These are phyloP conservation scores for Neurospora sp. DNA, from an alignment of 495 filamentous ascomycete species.

Conservation along the genomic window DNA sequence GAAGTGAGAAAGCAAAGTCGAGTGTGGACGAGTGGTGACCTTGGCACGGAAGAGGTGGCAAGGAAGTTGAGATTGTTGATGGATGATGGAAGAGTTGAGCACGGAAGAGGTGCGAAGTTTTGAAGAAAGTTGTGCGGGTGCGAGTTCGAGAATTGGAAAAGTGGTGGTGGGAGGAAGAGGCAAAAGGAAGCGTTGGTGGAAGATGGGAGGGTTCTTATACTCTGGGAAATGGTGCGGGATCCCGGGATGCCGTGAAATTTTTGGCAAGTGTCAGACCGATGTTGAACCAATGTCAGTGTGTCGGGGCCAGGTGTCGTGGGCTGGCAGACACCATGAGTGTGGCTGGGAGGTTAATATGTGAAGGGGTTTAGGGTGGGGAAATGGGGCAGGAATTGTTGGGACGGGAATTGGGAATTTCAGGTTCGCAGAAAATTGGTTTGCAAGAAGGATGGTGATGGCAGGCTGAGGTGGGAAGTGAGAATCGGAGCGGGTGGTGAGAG, in stretches of 20 bases:
- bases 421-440: not conserved
- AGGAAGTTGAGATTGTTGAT: not conserved
- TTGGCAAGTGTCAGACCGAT: not conserved
- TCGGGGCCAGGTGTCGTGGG: not conserved
- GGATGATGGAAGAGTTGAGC: not conserved
- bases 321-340: not conserved
- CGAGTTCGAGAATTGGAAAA: not conserved
- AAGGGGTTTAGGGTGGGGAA: not conserved
- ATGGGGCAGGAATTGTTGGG: not conserved
- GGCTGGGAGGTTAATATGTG: not conserved
- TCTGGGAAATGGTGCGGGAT: not conserved
- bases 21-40: not conserved
- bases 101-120: not conserved
- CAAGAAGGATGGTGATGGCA: not conserved
- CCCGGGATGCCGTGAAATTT: not conserved
- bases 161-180: not conserved
- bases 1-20: not conserved
- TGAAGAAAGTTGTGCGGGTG: not conserved
- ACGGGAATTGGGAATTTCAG: not conserved
- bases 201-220: not conserved
- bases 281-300: not conserved
- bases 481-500: not conserved
- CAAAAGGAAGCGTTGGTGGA: not conserved
- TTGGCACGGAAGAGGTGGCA: not conserved
- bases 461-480: not conserved